A percentile compares a stretch with the other conserved stretches of the same genome.
Evolutionary conservation across 805 yeast species (phyloP).

Genomic region (Komagataella pastoris): DNA sequence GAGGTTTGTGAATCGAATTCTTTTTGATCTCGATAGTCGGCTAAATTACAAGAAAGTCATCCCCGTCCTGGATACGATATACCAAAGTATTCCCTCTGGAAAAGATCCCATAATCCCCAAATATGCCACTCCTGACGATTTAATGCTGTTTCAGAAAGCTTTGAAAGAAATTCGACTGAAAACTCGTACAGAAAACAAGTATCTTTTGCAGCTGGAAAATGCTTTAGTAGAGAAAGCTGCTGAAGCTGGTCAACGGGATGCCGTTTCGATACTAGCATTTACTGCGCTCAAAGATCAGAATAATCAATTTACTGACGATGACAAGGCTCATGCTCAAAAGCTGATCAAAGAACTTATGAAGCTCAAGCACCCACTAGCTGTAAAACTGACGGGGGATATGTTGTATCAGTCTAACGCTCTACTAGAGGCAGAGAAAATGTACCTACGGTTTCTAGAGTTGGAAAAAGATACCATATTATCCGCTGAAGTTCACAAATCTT

Average conservation of each 20-base stretch:
- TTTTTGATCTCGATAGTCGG: slow-evolving; percentile 56
- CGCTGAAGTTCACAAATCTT: slow-evolving; percentile 57
- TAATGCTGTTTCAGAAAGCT: slow-evolving; percentile 56
- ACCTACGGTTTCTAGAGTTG: slow-evolving; percentile 39
- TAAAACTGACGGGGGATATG: slow-evolving; percentile 70
- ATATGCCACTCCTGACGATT: slow-evolving; percentile 38
- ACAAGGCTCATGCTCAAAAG: slow-evolving; percentile 45
- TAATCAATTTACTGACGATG: slow-evolving; percentile 29
- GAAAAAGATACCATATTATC: slow-evolving; percentile 47
- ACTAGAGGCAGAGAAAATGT: slow-evolving; percentile 47
- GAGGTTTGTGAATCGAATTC: slow-evolving; percentile 38
- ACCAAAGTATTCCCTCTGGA: slow-evolving; percentile 27
- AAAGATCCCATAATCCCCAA: slow-evolving; percentile 25
- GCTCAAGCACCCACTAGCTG: slow-evolving; percentile 56
- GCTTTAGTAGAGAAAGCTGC: slow-evolving; percentile 75
- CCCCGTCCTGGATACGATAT: slow-evolving; percentile 39
- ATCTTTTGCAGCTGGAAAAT: slow-evolving; percentile 51
- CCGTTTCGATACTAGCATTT: slow-evolving; percentile 61
- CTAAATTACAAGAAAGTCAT: slow-evolving; percentile 38
- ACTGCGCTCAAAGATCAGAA: slow-evolving; percentile 34
- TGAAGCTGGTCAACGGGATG: slow-evolving; percentile 70
- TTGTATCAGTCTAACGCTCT: slow-evolving; percentile 35
- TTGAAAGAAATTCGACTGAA: slow-evolving; percentile 46
- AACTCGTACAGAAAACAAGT: slow-evolving; percentile 44
- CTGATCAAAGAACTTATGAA: slow-evolving; percentile 46